A percentile compares a stretch with the other conserved stretches of the same genome.
Evolutionary conservation across 2,329 filamentous ascomycete genomes (phyloP).

Genomic region (Phyllosticta paracitricarpa): DNA sequence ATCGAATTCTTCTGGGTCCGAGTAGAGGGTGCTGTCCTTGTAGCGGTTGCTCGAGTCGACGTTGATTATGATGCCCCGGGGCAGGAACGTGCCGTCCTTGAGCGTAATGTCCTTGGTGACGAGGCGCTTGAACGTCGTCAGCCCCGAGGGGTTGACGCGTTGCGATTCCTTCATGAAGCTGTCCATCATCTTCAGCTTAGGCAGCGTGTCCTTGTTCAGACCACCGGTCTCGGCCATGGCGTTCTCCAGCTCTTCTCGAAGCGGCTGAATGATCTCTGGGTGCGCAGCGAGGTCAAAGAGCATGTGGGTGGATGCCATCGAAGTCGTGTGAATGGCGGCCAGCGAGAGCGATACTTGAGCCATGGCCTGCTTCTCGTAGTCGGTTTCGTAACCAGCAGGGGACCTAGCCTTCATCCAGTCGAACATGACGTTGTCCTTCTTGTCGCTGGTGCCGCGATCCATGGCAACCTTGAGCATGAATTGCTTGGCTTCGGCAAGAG

Average conservation of each 20-base stretch:
- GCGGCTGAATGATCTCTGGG: conserved; percentile 12
- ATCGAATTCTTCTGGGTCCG: conserved; percentile 12
- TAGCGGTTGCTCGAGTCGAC: conserved; percentile 11
- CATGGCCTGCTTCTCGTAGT: conserved; percentile 3
- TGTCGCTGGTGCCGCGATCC: neutral
- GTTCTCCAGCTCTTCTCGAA: conserved; percentile 11
- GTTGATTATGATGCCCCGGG: conserved; percentile 12
- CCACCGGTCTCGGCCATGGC: conserved; percentile 10
- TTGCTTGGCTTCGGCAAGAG: conserved; percentile 7
- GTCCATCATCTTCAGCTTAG: conserved; percentile 15
- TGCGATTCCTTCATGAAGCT: conserved; percentile 17
- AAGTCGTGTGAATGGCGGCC: conserved; percentile 17
- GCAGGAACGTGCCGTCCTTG: conserved; percentile 14
- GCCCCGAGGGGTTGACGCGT: conserved; percentile 12
- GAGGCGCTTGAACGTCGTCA: conserved; percentile 12
- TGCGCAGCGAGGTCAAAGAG: conserved; percentile 13
- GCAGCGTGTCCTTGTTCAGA: conserved; percentile 11
- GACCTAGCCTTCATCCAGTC: conserved; percentile 7
- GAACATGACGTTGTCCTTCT: neutral
- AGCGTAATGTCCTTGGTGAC: conserved; percentile 13
- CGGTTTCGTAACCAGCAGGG: conserved; percentile 9
- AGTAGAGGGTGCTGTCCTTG: conserved; percentile 10
- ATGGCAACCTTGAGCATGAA: conserved; percentile 11
- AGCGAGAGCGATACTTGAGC: conserved; percentile 9
- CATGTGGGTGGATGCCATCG: conserved; percentile 14